Evolutionary conservation across 495 filamentous ascomycete species (phyloP).

Genomic region (Parmelia sp.): DNA sequence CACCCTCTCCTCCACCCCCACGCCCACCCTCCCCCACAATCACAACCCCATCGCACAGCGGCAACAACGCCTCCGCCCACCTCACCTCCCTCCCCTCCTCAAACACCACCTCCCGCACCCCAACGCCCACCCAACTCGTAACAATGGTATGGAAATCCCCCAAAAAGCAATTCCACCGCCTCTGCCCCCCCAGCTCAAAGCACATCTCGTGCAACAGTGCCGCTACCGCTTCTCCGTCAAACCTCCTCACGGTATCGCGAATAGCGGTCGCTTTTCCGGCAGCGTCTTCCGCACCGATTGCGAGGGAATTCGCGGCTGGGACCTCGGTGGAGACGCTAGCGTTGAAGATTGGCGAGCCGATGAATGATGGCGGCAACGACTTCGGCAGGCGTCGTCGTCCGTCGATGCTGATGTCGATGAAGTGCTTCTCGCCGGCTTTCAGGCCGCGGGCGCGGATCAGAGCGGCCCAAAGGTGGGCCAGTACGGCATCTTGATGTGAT

Average conservation of each 20-base stretch:
- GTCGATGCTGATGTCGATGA: not conserved
- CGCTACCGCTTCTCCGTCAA: not conserved
- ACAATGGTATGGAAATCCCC: not conserved
- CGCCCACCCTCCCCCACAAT: not conserved
- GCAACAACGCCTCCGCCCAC: not conserved
- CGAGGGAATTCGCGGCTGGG: not conserved
- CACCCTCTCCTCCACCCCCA: not conserved
- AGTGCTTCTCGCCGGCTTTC: not conserved
- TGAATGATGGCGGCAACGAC: constrained; percentile 5
- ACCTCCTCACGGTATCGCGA: not conserved
- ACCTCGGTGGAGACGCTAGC: not conserved
- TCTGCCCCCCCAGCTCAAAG: constrained; percentile 1
- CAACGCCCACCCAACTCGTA: not conserved
- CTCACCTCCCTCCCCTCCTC: not conserved
- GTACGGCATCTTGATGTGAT: constrained; percentile 8
- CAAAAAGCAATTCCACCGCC: not conserved
- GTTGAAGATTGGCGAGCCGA: constrained; percentile 5
- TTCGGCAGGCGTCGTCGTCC: not conserved
- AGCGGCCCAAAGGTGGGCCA: not conserved
- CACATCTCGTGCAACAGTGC: constrained; percentile 4
- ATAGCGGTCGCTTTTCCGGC: not conserved
- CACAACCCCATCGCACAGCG: constrained; percentile 1
- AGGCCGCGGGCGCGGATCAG: not conserved
- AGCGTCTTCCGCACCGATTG: not conserved
- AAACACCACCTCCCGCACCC: not conserved